Evolutionary conservation across 2,329 filamentous ascomycete species (phyloP), one percentile per base, ranked within the genome.

Genomic region (Phoma herbarum): DNA sequence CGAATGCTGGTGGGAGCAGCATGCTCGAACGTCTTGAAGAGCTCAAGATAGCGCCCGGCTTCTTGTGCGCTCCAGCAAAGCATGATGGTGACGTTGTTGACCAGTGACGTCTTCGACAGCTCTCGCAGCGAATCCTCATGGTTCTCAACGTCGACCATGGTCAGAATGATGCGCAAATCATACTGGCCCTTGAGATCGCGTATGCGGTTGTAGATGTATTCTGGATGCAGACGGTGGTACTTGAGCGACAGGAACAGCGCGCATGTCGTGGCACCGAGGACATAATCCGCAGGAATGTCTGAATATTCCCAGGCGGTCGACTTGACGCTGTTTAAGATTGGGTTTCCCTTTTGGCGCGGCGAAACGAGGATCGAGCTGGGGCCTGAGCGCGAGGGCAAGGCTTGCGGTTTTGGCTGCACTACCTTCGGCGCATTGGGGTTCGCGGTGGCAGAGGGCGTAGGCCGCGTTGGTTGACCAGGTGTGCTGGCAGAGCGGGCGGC

Each of bases 201-300:
- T 67, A 99, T 96, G 57, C 95, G 90, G 23, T 90, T 93, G 81
- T 98, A 98, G 70, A 99, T 92, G 81, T 99, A 99, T 78, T 99
- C 95, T 0, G 95, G 95, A 74, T 99, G 95, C 51, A 99, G 84
- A 26, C 94, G 92, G 78, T 99, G 95, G 78, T 99, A 99, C 78
- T 98, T 99, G 53, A 99, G 85, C 46, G 92, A 96, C 41, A 99
- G 82, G 74, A 98, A 99, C 5, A 99, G 84, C 0, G 92, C 93
- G 71, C 94, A 97, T 7, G 93, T 96, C 0, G 93, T 96, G 41
- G 86, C 75, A 0, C 95, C 94, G 46, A 98, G 83, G 9, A 94
- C 90, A 76, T 96, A 99, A 79, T 99, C 95, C 29, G 94, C 92
- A 1, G 90, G 89, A n/a, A 97, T 97, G 72, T 98, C 94, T 61